These are phyloP conservation scores for Cyclotella sp. DNA, from an alignment of 108 stramenopile species.

Conservation along the genomic window DNA sequence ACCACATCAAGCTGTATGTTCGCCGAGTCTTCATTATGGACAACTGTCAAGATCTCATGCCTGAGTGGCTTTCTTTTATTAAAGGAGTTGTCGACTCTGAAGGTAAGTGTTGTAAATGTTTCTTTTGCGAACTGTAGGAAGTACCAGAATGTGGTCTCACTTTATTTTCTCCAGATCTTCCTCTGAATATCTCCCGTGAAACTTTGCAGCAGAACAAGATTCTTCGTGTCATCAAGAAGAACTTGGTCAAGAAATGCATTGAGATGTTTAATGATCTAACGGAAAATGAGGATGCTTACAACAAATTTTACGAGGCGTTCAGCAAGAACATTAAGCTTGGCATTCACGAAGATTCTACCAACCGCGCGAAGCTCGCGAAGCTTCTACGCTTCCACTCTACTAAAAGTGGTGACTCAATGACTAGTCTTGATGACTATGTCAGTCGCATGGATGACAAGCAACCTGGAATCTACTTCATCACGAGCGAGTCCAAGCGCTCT, in stretches of 20 bases:
- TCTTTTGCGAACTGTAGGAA: no score
- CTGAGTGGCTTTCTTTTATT: constrained; percentile 98
- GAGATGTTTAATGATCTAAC: constrained; percentile 99
- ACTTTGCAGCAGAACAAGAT: constrained; percentile 99
- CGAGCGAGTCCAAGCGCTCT: constrained; percentile 98
- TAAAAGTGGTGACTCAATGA: constrained; percentile 99
- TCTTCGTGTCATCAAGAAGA: constrained; percentile 99
- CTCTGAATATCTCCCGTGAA: constrained; percentile 99
- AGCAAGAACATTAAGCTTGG: constrained; percentile 99
- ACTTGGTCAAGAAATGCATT: constrained; percentile 99
- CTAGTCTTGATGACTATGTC: constrained; percentile 98
- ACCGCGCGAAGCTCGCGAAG: constrained; percentile 99
- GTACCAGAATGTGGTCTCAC: no score
- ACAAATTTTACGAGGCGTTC: constrained; percentile 99
- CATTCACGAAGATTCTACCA: constrained; percentile 99
- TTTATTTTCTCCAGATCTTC: constrained; percentile 68
- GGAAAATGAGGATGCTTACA: constrained; percentile 99
- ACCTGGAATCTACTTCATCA: constrained; percentile 99
- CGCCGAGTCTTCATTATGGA: constrained; percentile 99
- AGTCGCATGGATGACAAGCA: constrained; percentile 98
- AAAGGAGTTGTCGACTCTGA: constrained; percentile 99
- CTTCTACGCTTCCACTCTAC: constrained; percentile 99
- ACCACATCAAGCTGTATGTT: constrained; percentile 99
- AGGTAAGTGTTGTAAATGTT: constrained; percentile 39
- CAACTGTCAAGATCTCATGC: constrained; percentile 99